A percentile compares a stretch with the other conserved stretches of the same genome.
Evolutionary conservation across 306 rosid species (phyloP).

Genomic region (Nissolia schottii): DNA sequence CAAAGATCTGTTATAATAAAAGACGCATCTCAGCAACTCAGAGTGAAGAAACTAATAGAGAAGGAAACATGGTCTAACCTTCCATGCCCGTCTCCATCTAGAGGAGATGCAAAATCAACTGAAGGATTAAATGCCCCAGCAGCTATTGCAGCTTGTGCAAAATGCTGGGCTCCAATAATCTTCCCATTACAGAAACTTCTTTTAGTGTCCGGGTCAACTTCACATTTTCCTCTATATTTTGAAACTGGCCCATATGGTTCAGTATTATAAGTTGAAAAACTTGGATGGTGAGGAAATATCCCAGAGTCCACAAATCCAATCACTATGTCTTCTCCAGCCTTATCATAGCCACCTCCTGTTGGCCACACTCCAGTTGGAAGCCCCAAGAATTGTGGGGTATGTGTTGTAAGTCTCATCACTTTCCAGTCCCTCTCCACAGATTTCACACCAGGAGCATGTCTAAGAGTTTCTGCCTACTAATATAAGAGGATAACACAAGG

Average conservation of each 20-base stretch:
- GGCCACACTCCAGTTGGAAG: slow-evolving; percentile 99
- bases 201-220: slow-evolving; percentile 79
- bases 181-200: slow-evolving; percentile 90
- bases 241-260: slow-evolving; percentile 87
- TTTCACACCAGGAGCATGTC: slow-evolving; percentile 83
- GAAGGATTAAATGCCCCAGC: slow-evolving; percentile 89
- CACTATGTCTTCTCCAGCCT: slow-evolving; percentile 93
- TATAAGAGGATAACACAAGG: slow-evolving; percentile 38
- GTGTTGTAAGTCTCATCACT: slow-evolving; percentile 88
- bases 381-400: slow-evolving; percentile 95
- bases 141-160: slow-evolving; percentile 96
- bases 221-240: slow-evolving; percentile 92
- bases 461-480: slow-evolving; percentile 93
- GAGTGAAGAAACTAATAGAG: slow-evolving; percentile 5
- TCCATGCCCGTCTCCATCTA: slow-evolving; percentile 99
- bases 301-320: slow-evolving; percentile 99
- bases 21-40: background rate
- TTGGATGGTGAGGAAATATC: slow-evolving; percentile 86
- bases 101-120: slow-evolving; percentile 85
- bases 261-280: slow-evolving; percentile 60
- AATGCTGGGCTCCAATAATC: slow-evolving; percentile 98
- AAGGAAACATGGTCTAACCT: slow-evolving; percentile 50
- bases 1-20: background rate
- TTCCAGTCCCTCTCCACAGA: slow-evolving; percentile 95
- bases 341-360: slow-evolving; percentile 90